Base-by-base conservation (phyloP, 768 basidiomycete genomes). In the Boletus pseudopeckii region DNA sequence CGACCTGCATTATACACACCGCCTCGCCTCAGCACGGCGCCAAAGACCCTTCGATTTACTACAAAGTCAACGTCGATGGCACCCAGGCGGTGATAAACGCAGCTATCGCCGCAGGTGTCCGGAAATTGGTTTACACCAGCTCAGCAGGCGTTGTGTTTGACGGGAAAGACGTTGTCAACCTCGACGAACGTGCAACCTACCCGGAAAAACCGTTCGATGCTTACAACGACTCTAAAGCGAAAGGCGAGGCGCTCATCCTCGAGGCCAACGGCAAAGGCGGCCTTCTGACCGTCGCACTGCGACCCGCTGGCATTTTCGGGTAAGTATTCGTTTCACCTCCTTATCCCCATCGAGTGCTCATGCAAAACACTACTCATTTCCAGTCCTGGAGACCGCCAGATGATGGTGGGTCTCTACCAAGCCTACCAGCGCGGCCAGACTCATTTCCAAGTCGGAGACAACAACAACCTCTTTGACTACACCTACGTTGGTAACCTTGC, bases 231-330 rank as follows among this genome's bases (percentile, higher is more conserved):
- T 92, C 94, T 13, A 99, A 99, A 71, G 90, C 88, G 13, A 81
- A 88, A 67, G 95, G 89, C 0, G 96, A 98, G 70, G 76, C 80
- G 34, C 75, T 89, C 36, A 86, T 98, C 8, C 75, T 99, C 3
- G 83, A 77, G 28, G 90, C 97, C 14, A 99, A 98, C 62, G 91
- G 89, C 5, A 82, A 86, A 62, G 82, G 80, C 20, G 92, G 90
- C 14, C 76, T 98, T 7, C 71, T 90, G 57, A 98, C 97, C 1
- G 92, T 95, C 43, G 90, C 94, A 14, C 72, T 98, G 40, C 77
- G 97, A 37, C 96, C 96, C 1, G 86, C 95, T 17, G 94, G 96
- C 2, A 97, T 98, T 62, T 98, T 98, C 63, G 97, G 97, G 93
- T 91, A 57, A 48, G 85, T 55, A 2, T 24, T 71, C 14, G 0